Percentiles rank a stretch among this genome's conserved stretches.
These are phyloP conservation scores for Pharus latifolius DNA, from an alignment of 176 grass and related monocot genomes.

Conservation along the genomic window DNA sequence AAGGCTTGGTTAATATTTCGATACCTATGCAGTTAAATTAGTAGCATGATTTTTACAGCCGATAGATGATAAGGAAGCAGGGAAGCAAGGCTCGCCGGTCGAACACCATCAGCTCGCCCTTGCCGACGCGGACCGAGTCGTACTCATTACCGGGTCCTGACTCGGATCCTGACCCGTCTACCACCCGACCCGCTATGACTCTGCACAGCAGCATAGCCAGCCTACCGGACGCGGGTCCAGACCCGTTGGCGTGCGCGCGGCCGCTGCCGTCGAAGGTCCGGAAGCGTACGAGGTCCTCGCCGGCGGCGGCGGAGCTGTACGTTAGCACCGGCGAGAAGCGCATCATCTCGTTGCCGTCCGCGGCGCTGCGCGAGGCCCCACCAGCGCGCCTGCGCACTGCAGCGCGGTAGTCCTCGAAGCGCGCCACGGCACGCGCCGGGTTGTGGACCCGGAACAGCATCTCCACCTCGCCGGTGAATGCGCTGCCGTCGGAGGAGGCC, in stretches of 20 bases:
- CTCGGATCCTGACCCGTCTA: slow-evolving; percentile 1
- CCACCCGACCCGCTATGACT: slow-evolving; percentile 73
- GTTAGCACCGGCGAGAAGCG: slow-evolving; percentile 48
- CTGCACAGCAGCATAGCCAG: slow-evolving; percentile 87
- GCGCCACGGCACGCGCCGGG: slow-evolving; percentile 52
- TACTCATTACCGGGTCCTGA: slow-evolving; percentile 9
- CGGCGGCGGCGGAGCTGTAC: background rate
- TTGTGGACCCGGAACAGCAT: slow-evolving; percentile 94
- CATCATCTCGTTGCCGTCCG: slow-evolving; percentile 96
- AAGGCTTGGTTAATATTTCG: background rate
- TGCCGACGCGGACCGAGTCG: slow-evolving; percentile 55
- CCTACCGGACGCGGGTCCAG: slow-evolving; percentile 23
- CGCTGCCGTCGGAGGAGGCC: background rate
- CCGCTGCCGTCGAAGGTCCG: slow-evolving; percentile 82
- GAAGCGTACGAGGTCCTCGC: slow-evolving; percentile 17
- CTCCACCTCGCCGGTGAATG: slow-evolving; percentile 67
- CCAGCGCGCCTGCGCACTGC: slow-evolving; percentile 41
- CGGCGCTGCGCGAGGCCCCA: slow-evolving; percentile 39
- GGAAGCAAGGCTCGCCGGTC: slow-evolving; percentile 79
- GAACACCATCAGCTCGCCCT: slow-evolving; percentile 73
- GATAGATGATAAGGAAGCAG: slow-evolving; percentile 93
- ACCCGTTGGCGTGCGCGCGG: slow-evolving; percentile 62
- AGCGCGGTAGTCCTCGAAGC: slow-evolving; percentile 83
- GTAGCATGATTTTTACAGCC: slow-evolving; percentile 41
- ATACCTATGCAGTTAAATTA: slow-evolving; percentile 14